Conservation (phyloP, 2,329 filamentous ascomycete genomes). For the Myriosclerotinia scirpicola region DNA sequence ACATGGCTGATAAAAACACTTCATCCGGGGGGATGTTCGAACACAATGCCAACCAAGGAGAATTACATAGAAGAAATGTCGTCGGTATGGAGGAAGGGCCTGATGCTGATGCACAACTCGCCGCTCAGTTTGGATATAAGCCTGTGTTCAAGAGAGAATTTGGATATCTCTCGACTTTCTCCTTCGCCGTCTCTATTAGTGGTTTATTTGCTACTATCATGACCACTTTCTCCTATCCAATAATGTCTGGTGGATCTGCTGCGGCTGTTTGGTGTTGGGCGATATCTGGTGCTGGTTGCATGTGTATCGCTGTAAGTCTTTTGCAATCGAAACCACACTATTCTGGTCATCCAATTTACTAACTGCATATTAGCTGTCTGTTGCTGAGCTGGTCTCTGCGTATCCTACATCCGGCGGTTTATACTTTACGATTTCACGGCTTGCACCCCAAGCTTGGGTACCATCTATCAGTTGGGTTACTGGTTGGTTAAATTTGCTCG, state of each 20-base stretch:
- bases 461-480: conserved; percentile 49
- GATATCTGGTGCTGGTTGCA: conserved; percentile 55
- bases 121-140: conserved; percentile 40
- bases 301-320: conserved; percentile 50
- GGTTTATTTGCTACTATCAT: conserved; percentile 56
- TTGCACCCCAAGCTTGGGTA: conserved; percentile 50
- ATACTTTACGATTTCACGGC: conserved; percentile 57
- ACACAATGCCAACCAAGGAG: conserved; percentile 3
- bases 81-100: conserved; percentile 31
- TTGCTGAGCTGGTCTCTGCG: conserved; percentile 33
- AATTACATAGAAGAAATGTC: conserved; percentile 7
- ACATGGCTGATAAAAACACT: conserved; percentile 18
- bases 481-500: conserved; percentile 53
- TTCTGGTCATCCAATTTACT: not conserved
- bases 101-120: conserved; percentile 39
- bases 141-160: conserved; percentile 61
- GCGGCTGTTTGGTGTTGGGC: conserved; percentile 59
- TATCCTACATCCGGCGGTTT: conserved; percentile 56
- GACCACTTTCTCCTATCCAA: conserved; percentile 55
- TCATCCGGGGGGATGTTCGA: conserved; percentile 14
- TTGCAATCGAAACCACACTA: not conserved
- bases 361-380: conserved; percentile 41
- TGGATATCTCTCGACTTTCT: conserved; percentile 57
- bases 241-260: conserved; percentile 53
- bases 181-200: conserved; percentile 58